Percentiles rank a stretch among this genome's conserved stretches.
phyloP scores from a whole-genome alignment of 352 stramenopile genomes.

The Halophytophthora batemanensis region DNA sequence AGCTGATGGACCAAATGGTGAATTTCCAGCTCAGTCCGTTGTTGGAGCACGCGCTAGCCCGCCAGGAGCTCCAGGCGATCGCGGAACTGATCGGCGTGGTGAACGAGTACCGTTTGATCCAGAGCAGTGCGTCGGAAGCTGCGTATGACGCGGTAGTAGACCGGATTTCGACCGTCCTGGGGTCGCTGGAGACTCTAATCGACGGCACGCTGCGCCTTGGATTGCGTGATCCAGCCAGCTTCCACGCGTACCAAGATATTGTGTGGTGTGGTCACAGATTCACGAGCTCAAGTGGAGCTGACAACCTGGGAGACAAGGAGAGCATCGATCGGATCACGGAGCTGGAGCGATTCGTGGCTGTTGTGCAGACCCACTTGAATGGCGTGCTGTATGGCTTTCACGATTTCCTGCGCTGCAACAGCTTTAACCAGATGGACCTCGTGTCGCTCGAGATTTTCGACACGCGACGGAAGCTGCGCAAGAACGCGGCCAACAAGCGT shows the following conservation, averaged over 20 bases:
- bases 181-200: constrained; percentile 49
- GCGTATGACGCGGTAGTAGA: constrained; percentile 19
- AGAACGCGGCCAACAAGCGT: constrained; percentile 28
- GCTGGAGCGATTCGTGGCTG: constrained; percentile 39
- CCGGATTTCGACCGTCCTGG: constrained; percentile 35
- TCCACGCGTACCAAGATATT: constrained; percentile 81
- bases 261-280: constrained; percentile 82
- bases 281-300: constrained; percentile 8
- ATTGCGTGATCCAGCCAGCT: constrained; percentile 58
- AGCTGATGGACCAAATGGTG: constrained; percentile 65
- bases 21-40: constrained; percentile 78
- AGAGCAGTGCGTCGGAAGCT: constrained; percentile 11
- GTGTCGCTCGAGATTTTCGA: constrained; percentile 76
- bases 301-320: constrained; percentile 1
- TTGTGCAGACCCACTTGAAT: constrained; percentile 69
- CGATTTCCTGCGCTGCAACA: constrained; percentile 73
- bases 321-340: constrained; percentile 21
- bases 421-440: constrained; percentile 72
- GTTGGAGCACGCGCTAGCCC: constrained; percentile 60
- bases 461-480: constrained; percentile 55
- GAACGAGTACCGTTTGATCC: constrained; percentile 43
- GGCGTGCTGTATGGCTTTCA: constrained; percentile 72
- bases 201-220: constrained; percentile 49
- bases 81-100: constrained; percentile 49
- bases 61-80: constrained; percentile 65